Percentiles rank a stretch among this genome's conserved stretches.
These are phyloP conservation scores for Darksidea phi DNA, from an alignment of 495 filamentous ascomycete species.

Conservation along the genomic window DNA sequence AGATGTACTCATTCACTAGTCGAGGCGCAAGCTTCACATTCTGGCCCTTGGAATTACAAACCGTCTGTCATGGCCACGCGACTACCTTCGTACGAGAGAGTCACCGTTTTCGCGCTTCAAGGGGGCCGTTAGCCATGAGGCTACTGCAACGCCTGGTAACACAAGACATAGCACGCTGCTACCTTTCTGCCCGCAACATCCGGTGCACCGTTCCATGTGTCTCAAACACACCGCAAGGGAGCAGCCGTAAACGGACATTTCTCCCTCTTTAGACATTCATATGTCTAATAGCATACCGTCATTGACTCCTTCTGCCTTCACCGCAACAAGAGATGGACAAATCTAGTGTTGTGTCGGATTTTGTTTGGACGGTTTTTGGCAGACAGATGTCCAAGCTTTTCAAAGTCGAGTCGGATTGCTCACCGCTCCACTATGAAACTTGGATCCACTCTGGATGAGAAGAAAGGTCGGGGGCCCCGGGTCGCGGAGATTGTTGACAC, in stretches of 20 bases:
- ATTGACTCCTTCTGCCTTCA: neutral
- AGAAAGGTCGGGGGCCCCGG: neutral
- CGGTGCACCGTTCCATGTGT: neutral
- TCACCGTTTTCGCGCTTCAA: no score
- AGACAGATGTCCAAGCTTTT: slow-evolving; percentile 10
- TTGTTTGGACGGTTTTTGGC: slow-evolving; percentile 1
- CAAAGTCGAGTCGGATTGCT: slow-evolving; percentile 19
- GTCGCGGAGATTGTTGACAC: no score
- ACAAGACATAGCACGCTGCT: slow-evolving; percentile 21
- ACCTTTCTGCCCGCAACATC: neutral
- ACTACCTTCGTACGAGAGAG: no score
- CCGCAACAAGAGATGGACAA: slow-evolving; percentile 3
- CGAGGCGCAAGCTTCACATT: no score
- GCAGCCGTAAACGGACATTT: neutral
- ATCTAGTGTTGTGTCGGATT: slow-evolving; percentile 17
- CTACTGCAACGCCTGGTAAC: neutral
- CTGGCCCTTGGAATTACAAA: no score
- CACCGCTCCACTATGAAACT: slow-evolving; percentile 29
- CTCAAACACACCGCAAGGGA: slow-evolving; percentile 10
- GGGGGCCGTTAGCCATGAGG: neutral
- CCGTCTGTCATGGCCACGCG: no score
- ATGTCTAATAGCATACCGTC: neutral
- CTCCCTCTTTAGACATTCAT: neutral
- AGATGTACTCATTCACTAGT: no score
- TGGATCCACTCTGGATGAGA: slow-evolving; percentile 13